phyloP scores from a whole-genome alignment of 805 yeast genomes.

The Diddensiella transvaalensis region DNA sequence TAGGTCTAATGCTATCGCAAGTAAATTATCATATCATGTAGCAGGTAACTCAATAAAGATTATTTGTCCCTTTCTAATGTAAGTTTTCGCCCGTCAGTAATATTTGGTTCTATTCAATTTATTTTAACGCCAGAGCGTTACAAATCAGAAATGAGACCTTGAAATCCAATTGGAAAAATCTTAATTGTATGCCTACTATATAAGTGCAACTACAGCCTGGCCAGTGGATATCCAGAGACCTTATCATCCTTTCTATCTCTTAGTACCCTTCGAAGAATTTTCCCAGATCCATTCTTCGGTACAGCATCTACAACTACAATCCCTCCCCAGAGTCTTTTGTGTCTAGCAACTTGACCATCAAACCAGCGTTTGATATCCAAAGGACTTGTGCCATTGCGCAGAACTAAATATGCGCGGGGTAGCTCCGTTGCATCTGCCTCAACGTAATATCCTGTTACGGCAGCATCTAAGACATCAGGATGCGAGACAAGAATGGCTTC shows the following conservation, averaged over 20 bases:
- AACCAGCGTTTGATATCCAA: slow-evolving; percentile 32
- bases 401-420: slow-evolving; percentile 38
- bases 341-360: slow-evolving; percentile 35
- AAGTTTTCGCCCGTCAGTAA: no score
- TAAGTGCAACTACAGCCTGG: not conserved
- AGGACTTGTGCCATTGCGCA: slow-evolving; percentile 24
- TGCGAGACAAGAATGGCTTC: slow-evolving; percentile 79
- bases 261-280: slow-evolving; percentile 86
- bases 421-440: slow-evolving; percentile 76
- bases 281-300: slow-evolving; percentile 94
- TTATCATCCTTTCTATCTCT: slow-evolving; percentile 45
- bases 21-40: no score
- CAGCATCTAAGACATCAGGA: slow-evolving; percentile 74
- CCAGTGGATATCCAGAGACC: not conserved
- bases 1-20: no score
- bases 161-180: no score
- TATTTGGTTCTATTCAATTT: no score
- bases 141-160: no score
- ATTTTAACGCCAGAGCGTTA: no score
- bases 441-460: slow-evolving; percentile 71
- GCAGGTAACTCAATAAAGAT: no score
- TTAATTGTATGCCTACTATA: no score
- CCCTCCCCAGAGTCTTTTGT: slow-evolving; percentile 41
- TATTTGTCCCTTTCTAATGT: no score
- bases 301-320: slow-evolving; percentile 71